Base-by-base conservation (phyloP, 352 stramenopile species). In the Pythium volutum region DNA sequence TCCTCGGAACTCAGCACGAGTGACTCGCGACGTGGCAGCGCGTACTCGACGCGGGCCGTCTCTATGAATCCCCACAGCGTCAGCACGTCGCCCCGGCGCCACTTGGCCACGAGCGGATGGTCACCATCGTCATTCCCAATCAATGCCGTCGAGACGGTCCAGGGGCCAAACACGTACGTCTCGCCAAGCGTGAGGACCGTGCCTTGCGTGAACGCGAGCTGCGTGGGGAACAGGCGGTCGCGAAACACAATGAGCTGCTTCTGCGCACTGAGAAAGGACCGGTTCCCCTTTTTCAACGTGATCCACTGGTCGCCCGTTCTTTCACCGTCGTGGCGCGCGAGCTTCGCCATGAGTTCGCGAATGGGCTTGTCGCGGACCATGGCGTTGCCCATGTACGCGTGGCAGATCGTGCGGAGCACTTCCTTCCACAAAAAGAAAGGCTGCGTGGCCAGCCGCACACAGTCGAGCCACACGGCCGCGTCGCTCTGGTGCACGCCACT, bases 341-440 rank as follows among this genome's bases (percentile, higher is more conserved):
- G 55, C 64, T 94, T 94, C 27, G 70, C 61, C 16, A 89, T 89
- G 18, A 94, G 71, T 64, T 94, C 84, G 47, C 72, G 74, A 39
- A 92, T 73, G 4, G 84, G 84, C 70, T 91, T 91, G 57, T 94
- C 84, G 61, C 84, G 84, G 43, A 94, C 79, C 84, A 92, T 94
- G 49, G 80, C 81, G 55, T 87, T 89, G 60, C 84, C 84, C 80
- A 94, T 87, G 56, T 84, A 66, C 7, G 69, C 72, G 68, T 94
- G 87, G 62, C 87, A 94, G 15, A 96, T 70, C 10, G 83, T 73
- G 20, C 84, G 84, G 36, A 96, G 77, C n/a, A 93, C 76, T 62
- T 93, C 79, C 58, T 93, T 94, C 84, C 87, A 96, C 48, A 96
- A 74, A 55, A 96, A 93, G 25, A 91, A 89, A 8, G 83, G 81